A percentile compares a stretch with the other conserved stretches of the same genome.
Evolutionary conservation across 2,329 filamentous ascomycete genomes (phyloP).

Genomic region (Nannizzia gypsea): DNA sequence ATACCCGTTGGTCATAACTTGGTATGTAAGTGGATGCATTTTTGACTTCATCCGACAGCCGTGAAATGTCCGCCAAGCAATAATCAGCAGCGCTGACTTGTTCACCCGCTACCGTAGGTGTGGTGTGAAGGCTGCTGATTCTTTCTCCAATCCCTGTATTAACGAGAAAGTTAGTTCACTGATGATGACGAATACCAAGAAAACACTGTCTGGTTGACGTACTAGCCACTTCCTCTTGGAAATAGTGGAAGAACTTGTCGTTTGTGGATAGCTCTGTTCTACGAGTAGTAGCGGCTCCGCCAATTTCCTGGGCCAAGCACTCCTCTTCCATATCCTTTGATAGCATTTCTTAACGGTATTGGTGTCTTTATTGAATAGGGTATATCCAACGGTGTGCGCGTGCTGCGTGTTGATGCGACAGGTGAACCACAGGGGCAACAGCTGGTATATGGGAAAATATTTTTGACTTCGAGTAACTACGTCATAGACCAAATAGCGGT

Average conservation of each 20-base stretch:
- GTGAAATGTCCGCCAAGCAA: slow-evolving; percentile 65
- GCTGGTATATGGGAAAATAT: not conserved
- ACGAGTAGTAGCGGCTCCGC: slow-evolving; percentile 19
- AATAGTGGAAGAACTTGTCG: slow-evolving; percentile 74
- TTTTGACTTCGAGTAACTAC: not conserved
- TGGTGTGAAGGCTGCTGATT: slow-evolving; percentile 55
- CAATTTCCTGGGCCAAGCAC: not conserved
- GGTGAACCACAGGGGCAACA: not conserved
- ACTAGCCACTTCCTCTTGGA: slow-evolving; percentile 64
- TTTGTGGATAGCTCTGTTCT: slow-evolving; percentile 43
- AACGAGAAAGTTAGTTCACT: not conserved
- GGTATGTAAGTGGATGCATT: slow-evolving; percentile 74
- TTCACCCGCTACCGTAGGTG: slow-evolving; percentile 56
- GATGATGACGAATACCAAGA: not conserved
- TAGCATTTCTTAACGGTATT: not conserved
- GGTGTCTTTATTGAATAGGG: not conserved
- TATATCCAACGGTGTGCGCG: not conserved
- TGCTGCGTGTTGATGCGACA: too few species aligned
- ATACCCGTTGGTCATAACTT: slow-evolving; percentile 79
- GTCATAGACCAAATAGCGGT: not conserved
- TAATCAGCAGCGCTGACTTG: slow-evolving; percentile 70
- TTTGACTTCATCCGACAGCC: slow-evolving; percentile 70
- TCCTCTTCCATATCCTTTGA: not conserved
- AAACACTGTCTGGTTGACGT: slow-evolving; percentile 19
- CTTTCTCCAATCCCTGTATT: slow-evolving; percentile 61